These are phyloP conservation scores for Simmondsia chinensis DNA, from an alignment of 148 eudicot genomes.

Conservation along the genomic window DNA sequence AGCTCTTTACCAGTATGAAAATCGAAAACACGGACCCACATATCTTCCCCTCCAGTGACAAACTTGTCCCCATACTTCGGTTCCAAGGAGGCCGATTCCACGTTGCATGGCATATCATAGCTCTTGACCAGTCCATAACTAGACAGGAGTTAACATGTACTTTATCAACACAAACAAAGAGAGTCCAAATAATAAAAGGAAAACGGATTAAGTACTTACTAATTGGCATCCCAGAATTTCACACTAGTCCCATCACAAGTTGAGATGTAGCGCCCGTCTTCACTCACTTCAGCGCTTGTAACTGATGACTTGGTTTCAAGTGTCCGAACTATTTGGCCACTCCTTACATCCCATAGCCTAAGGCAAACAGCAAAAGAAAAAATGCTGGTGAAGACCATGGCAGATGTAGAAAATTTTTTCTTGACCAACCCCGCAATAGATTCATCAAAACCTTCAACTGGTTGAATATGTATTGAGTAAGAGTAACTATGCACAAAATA, in stretches of 20 bases:
- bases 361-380: neutral
- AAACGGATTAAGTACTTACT: slow-evolving; percentile 30
- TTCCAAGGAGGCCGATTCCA: slow-evolving; percentile 92
- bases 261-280: slow-evolving; percentile 84
- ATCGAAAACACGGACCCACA: slow-evolving; percentile 90
- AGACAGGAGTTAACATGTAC: slow-evolving; percentile 14
- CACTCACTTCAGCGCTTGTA: slow-evolving; percentile 91
- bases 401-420: no score
- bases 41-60: slow-evolving; percentile 90
- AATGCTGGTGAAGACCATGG: no score
- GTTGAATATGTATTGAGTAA: no score
- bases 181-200: slow-evolving; percentile 1
- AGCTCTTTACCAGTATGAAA: slow-evolving; percentile 80
- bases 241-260: slow-evolving; percentile 89
- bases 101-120: slow-evolving; percentile 71
- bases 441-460: no score
- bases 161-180: neutral
- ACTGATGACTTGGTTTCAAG: slow-evolving; percentile 82
- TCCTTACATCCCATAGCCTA: slow-evolving; percentile 88
- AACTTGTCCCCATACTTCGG: slow-evolving; percentile 85
- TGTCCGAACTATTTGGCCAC: slow-evolving; percentile 62
- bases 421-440: no score
- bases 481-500: no score
- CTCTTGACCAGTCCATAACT: slow-evolving; percentile 92
- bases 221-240: slow-evolving; percentile 90